Base-by-base conservation (phyloP, 352 stramenopile genomes). In the Globisporangium recalcitrans region DNA sequence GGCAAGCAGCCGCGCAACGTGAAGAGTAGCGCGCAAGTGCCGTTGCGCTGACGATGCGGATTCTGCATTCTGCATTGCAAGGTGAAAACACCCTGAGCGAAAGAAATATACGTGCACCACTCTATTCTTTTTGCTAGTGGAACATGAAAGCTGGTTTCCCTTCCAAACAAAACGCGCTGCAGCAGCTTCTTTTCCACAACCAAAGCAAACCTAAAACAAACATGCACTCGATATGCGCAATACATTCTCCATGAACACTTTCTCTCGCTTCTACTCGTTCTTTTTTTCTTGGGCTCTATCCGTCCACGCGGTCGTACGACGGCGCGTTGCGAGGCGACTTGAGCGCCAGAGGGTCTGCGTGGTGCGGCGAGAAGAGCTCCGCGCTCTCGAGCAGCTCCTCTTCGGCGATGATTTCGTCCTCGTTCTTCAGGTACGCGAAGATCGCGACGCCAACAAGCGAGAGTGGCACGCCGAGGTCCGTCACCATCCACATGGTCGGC, bases 331-430 rank as follows among this genome's bases (percentile, higher is more conserved):
- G 27, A 31, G 46, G 69, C 60, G 72, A 72, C 49, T 70, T 74
- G 38, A 87, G 67, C 46, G 62, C 46, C 60, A 80, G 68, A 19
- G 65, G 76, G 65, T 82, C 78, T 16, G 63, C 78, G 24, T 52
- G 52, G 58, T 90, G 80, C 1, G 80, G 78, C 13, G 80, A 90
- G 53, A 90, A 90, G 60, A 90, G 62, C 51, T 84, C 77, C n/a
- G 77, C 77, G 34, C 72, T 74, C 60, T 88, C 80, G 16, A 90
- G 52, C 42, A 73, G 40, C 16, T 72, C 69, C 29, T 76, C 67
- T 0, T 72, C 49, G 9, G 59, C 16, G 34, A 71, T 60, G n/a
- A 71, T 48, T 7, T 82, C 64, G 54, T 57, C 68, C 53, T 69
- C 66, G 56, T 68, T 78, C 70, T 90, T 90, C 31, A 89, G 60